These are phyloP conservation scores for Trichophyton mentagrophytes DNA, from an alignment of 2,329 filamentous ascomycete species.

Conservation along the genomic window DNA sequence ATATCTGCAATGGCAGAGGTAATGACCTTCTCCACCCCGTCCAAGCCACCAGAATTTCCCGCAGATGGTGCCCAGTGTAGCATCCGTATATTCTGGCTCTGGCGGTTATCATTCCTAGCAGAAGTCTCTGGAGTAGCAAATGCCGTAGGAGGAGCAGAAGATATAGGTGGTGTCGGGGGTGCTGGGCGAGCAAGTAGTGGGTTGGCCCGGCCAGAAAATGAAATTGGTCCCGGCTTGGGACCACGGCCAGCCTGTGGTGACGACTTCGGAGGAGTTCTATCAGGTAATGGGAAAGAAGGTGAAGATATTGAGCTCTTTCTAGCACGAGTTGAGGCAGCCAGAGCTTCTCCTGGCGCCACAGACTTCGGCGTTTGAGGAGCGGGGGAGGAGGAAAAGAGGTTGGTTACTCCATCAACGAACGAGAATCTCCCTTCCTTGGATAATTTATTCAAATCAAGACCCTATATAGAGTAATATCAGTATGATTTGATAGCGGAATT, in stretches of 20 bases:
- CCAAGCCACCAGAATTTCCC: conserved; percentile 13
- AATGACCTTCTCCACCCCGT: conserved; percentile 26
- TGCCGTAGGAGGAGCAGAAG: not conserved
- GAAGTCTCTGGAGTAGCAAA: not conserved
- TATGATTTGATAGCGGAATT: not conserved
- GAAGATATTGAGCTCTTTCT: not conserved
- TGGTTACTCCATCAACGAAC: conserved; percentile 63
- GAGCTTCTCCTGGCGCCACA: not conserved
- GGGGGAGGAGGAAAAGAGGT: conserved; percentile 37
- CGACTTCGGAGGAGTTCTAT: conserved; percentile 4
- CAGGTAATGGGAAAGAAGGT: not conserved
- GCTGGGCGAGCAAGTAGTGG: not conserved
- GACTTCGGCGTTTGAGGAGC: not conserved
- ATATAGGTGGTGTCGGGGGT: not conserved
- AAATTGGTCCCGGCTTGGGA: not conserved
- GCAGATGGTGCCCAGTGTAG: not conserved
- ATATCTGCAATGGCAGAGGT: conserved; percentile 16
- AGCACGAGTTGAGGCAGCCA: not conserved
- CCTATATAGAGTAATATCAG: conserved; percentile 32
- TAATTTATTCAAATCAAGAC: conserved; percentile 55
- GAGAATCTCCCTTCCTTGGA: conserved; percentile 47
- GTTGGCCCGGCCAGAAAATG: not conserved
- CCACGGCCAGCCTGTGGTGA: not conserved
- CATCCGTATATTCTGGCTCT: not conserved
- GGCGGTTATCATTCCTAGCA: not conserved